Evolutionary conservation across 192 early-diverging fungal species (phyloP).

Genomic region (Backusella luteola): DNA sequence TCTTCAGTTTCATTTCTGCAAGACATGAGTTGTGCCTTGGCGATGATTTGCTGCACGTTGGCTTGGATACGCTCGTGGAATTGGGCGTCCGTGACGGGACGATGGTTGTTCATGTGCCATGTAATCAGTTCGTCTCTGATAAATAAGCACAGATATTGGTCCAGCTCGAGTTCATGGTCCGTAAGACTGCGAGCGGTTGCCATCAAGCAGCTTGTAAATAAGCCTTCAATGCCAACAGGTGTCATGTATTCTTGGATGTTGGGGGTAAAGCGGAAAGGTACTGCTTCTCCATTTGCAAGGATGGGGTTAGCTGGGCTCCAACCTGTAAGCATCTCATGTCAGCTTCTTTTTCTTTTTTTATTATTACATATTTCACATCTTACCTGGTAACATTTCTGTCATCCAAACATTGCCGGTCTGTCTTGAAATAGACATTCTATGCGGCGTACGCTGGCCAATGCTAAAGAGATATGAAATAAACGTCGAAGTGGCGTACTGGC

Average conservation of each 20-base stretch:
- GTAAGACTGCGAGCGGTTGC: conserved; percentile 81
- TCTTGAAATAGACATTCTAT: conserved; percentile 86
- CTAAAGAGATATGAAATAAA: conserved; percentile 93
- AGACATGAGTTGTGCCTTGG: conserved; percentile 65
- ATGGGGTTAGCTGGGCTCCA: conserved; percentile 45
- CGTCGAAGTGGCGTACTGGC: conserved; percentile 83
- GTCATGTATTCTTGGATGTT: conserved; percentile 96
- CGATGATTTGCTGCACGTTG: conserved; percentile 72
- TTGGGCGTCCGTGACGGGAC: conserved; percentile 57
- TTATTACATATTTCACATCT: neutral
- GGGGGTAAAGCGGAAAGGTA: conserved; percentile 98
- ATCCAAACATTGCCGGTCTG: conserved; percentile 85
- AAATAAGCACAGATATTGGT: conserved; percentile 92
- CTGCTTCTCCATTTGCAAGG: conserved; percentile 74
- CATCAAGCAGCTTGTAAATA: conserved; percentile 82
- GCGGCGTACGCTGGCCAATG: conserved; percentile 83
- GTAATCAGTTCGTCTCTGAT: conserved; percentile 91
- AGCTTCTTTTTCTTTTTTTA: neutral
- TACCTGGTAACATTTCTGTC: conserved; percentile 82
- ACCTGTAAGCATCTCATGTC: conserved; percentile 15
- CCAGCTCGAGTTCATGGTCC: conserved; percentile 85
- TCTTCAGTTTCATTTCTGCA: conserved; percentile 76
- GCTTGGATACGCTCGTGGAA: conserved; percentile 65
- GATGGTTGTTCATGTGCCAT: conserved; percentile 65
- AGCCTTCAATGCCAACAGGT: conserved; percentile 90